These are phyloP conservation scores for Colletotrichum camelliae DNA, from an alignment of 2,329 filamentous ascomycete species.

Conservation along the genomic window DNA sequence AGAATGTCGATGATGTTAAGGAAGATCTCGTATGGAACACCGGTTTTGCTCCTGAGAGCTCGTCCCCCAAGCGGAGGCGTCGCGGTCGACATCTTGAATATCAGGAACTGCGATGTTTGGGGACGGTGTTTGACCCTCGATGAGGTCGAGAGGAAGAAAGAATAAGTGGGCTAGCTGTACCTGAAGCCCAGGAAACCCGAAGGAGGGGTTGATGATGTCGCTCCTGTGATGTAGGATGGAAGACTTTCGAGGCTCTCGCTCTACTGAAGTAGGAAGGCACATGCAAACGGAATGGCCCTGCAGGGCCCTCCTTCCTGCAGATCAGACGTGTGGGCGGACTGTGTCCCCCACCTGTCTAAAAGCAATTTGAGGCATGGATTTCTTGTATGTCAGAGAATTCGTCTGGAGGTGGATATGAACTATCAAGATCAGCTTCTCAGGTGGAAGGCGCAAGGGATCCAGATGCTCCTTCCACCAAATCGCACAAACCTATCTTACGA, in stretches of 20 bases:
- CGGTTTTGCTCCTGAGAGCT: not conserved
- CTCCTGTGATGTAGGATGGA: no score
- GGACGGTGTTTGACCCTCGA: not conserved
- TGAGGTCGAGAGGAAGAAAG: not conserved
- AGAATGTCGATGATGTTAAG: not conserved
- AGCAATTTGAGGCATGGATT: not conserved
- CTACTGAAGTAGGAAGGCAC: no score
- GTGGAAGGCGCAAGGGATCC: not conserved
- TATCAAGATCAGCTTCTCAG: not conserved
- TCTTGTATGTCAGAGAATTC: not conserved
- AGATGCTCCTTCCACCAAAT: not conserved
- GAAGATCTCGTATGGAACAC: not conserved
- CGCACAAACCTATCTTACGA: not conserved
- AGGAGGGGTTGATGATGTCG: no score
- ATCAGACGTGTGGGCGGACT: no score
- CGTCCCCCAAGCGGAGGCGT: not conserved
- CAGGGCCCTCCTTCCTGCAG: no score
- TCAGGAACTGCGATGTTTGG: not conserved
- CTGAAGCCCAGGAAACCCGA: no score
- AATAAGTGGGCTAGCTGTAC: not conserved
- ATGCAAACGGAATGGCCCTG: no score
- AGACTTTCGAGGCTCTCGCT: no score
- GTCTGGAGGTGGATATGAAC: not conserved
- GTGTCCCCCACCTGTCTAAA: no score
- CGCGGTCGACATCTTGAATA: not conserved